These are phyloP conservation scores for Aureobasidium leucospermi DNA, from an alignment of 2,329 filamentous ascomycete species.

Conservation along the genomic window DNA sequence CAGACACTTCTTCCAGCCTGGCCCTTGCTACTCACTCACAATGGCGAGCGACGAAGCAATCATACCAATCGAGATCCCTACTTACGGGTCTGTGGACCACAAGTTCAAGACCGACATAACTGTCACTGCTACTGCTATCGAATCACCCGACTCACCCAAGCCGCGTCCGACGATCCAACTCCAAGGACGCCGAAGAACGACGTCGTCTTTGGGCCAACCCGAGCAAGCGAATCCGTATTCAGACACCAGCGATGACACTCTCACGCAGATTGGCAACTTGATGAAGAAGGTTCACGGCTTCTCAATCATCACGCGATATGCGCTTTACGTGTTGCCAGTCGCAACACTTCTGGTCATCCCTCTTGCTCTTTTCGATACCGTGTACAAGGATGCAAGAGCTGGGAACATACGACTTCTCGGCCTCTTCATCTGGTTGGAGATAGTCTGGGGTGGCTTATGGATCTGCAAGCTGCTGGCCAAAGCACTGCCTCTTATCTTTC, in stretches of 20 bases:
- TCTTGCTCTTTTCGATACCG: constrained; percentile 43
- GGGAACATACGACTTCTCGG: constrained; percentile 44
- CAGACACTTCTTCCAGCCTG: background rate
- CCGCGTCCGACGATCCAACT: constrained; percentile 1
- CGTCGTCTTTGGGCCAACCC: background rate
- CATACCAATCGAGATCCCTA: background rate
- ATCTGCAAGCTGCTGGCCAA: constrained; percentile 58
- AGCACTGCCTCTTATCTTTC: constrained; percentile 54
- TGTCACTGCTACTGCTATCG: constrained; percentile 2
- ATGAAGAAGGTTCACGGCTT: constrained; percentile 59
- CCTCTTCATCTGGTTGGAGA: constrained; percentile 62
- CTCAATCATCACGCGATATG: constrained; percentile 57
- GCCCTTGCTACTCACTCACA: background rate
- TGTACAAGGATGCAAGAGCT: constrained; percentile 22
- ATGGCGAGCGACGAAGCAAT: constrained; percentile 7
- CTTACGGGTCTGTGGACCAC: background rate
- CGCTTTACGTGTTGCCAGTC: constrained; percentile 61
- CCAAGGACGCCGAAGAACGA: constrained; percentile 7
- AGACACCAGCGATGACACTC: constrained; percentile 41
- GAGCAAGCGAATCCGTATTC: constrained; percentile 23
- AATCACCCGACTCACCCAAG: background rate
- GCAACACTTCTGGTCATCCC: constrained; percentile 55
- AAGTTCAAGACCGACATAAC: constrained; percentile 1
- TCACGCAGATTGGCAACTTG: constrained; percentile 60
- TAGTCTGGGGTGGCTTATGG: constrained; percentile 63